Evolutionary conservation across 1,139 yeast species (phyloP).

Genomic region (Candida freyschussii): DNA sequence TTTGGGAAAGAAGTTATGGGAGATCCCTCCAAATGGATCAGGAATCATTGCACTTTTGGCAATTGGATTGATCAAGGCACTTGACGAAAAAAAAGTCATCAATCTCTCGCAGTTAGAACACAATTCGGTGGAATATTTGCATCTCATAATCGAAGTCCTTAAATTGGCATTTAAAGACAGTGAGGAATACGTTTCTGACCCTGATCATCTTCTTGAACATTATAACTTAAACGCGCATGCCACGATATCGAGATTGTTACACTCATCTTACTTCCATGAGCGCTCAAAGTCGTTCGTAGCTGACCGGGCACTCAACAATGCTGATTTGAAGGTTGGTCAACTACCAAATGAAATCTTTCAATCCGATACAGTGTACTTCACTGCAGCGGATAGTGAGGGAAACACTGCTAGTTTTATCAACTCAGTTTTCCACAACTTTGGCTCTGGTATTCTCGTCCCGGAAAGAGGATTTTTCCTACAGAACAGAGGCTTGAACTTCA

Average conservation of each 20-base stretch:
- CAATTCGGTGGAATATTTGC: constrained; percentile 69
- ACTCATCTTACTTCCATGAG: constrained; percentile 40
- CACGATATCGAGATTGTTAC: constrained; percentile 30
- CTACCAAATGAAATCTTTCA: constrained; percentile 60
- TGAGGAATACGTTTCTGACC: constrained; percentile 69
- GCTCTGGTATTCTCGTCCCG: constrained; percentile 62
- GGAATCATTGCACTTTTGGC: constrained; percentile 71
- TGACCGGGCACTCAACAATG: constrained; percentile 38
- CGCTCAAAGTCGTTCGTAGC: constrained; percentile 46
- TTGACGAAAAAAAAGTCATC: constrained; percentile 44
- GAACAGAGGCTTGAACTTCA: constrained; percentile 75
- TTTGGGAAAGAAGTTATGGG: constrained; percentile 53
- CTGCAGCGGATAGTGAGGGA: constrained; percentile 66
- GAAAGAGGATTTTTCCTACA: constrained; percentile 69
- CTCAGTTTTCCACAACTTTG: constrained; percentile 68
- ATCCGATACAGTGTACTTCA: constrained; percentile 75
- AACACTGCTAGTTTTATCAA: constrained; percentile 82
- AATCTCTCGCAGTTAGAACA: constrained; percentile 47
- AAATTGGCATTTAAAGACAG: constrained; percentile 75
- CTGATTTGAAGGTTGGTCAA: constrained; percentile 40
- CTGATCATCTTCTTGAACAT: constrained; percentile 33
- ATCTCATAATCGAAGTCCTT: constrained; percentile 61
- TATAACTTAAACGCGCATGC: constrained; percentile 17
- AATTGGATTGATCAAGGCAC: constrained; percentile 56
- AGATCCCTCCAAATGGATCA: constrained; percentile 80